Percentiles rank a stretch among this genome's conserved stretches.
These are phyloP conservation scores for Microcos paniculata DNA, from an alignment of 345 rosid species.

Conservation along the genomic window DNA sequence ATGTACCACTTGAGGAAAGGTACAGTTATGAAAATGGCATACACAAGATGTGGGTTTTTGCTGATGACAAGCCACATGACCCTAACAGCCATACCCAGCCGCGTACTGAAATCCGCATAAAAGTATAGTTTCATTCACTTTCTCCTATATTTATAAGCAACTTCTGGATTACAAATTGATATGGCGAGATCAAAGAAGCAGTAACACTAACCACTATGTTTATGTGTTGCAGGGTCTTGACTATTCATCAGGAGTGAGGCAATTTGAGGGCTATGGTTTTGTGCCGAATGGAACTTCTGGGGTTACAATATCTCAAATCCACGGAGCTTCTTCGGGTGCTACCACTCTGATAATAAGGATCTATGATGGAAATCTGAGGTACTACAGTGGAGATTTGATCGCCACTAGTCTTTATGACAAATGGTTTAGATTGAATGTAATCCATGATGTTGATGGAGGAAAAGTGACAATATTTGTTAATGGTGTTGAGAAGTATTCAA, in stretches of 20 bases:
- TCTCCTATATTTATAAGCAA: background rate
- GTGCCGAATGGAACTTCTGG: conserved; percentile 48
- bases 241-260: conserved; percentile 43
- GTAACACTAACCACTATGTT: no score
- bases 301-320: conserved; percentile 32
- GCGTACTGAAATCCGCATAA: conserved; percentile 35
- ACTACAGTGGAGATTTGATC: conserved; percentile 24
- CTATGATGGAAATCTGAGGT: conserved; percentile 33
- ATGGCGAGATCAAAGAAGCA: background rate
- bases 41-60: conserved; percentile 35
- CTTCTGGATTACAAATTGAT: no score
- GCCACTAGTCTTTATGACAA: conserved; percentile 25
- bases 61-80: conserved; percentile 42
- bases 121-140: conserved; percentile 11
- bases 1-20: conserved; percentile 25
- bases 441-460: conserved; percentile 38
- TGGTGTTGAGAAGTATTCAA: conserved; percentile 15
- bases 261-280: conserved; percentile 41
- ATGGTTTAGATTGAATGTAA: conserved; percentile 44
- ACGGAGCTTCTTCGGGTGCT: conserved; percentile 27
- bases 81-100: conserved; percentile 37
- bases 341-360: conserved; percentile 35
- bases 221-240: conserved; percentile 29
- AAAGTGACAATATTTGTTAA: conserved; percentile 24
- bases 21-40: conserved; percentile 34